phyloP scores from a whole-genome alignment of 495 filamentous ascomycete species.

The Cryomyces minteri region DNA sequence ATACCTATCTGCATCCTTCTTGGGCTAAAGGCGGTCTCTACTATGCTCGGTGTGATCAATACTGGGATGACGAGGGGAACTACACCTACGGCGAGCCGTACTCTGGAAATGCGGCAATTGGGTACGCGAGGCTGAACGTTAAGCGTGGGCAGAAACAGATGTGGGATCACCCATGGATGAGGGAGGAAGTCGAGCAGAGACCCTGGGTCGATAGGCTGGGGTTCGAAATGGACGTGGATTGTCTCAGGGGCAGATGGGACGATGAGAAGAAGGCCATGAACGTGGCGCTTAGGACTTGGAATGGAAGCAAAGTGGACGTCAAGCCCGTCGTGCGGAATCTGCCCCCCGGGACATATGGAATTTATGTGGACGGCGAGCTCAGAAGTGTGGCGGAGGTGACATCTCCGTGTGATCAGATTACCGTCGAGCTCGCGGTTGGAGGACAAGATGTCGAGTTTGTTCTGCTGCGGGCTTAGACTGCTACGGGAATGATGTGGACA shows the following conservation, averaged over 20 bases:
- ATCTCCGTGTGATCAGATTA: background rate
- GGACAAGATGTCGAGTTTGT: background rate
- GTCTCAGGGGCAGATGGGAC: conserved; percentile 20
- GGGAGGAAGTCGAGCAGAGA: conserved; percentile 3
- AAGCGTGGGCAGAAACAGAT: conserved; percentile 20
- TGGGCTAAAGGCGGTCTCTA: conserved; percentile 19
- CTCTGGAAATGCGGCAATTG: conserved; percentile 17
- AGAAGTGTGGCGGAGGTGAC: background rate
- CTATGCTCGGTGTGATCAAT: conserved; percentile 11
- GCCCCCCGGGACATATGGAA: conserved; percentile 4
- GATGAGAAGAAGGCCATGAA: conserved; percentile 11
- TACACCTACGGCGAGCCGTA: conserved; percentile 18
- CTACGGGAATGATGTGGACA: background rate
- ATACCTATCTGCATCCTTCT: conserved; percentile 12
- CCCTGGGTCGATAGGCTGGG: conserved; percentile 17
- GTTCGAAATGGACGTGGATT: conserved; percentile 17
- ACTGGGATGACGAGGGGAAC: conserved; percentile 11
- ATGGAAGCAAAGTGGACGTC: conserved; percentile 5
- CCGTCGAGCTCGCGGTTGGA: background rate
- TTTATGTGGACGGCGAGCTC: conserved; percentile 9
- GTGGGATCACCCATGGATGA: conserved; percentile 19
- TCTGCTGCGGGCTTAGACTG: background rate
- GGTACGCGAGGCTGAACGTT: conserved; percentile 20
- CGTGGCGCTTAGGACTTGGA: conserved; percentile 19
- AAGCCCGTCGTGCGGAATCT: conserved; percentile 6